Conservation (phyloP, 176 grass and related monocot genomes). For the Raddia guianensis region DNA sequence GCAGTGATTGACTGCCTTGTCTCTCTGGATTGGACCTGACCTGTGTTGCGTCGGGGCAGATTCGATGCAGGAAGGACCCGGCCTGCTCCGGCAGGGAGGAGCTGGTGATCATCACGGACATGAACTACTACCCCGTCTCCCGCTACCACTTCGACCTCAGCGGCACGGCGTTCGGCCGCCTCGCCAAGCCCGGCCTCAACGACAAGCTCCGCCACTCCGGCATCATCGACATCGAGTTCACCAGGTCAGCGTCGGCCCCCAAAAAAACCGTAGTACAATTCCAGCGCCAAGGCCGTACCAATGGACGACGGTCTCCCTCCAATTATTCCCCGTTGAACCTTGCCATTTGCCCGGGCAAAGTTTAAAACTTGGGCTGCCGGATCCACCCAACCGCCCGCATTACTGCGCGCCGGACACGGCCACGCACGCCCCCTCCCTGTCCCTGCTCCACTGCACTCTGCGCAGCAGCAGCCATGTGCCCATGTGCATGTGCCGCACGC, state of each 20-base stretch:
- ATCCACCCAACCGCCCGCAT: slow-evolving; percentile 28
- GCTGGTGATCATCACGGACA: slow-evolving; percentile 80
- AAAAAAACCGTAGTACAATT: not conserved
- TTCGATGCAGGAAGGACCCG: slow-evolving; percentile 50
- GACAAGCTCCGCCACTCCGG: slow-evolving; percentile 82
- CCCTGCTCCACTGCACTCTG: not conserved
- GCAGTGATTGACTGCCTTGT: not conserved
- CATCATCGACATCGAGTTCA: slow-evolving; percentile 80
- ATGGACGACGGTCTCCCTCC: not conserved
- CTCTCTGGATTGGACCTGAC: not conserved
- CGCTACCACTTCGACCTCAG: slow-evolving; percentile 85
- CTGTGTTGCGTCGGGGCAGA: slow-evolving; percentile 16
- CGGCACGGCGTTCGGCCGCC: slow-evolving; percentile 75
- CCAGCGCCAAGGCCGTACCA: not conserved
- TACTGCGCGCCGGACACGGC: slow-evolving; percentile 34
- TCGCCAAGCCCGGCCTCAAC: slow-evolving; percentile 65
- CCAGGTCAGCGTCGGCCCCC: slow-evolving; percentile 34
- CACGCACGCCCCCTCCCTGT: not conserved
- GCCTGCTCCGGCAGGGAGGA: slow-evolving; percentile 62
- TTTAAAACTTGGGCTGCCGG: not conserved
- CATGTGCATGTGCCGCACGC: slow-evolving; percentile 49
- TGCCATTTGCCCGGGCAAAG: not conserved
- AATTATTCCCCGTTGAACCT: not conserved
- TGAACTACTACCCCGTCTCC: slow-evolving; percentile 69
- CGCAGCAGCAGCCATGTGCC: too few species aligned